These are phyloP conservation scores for Dipteronia dyeriana DNA, from an alignment of 345 rosid species.

Conservation along the genomic window DNA sequence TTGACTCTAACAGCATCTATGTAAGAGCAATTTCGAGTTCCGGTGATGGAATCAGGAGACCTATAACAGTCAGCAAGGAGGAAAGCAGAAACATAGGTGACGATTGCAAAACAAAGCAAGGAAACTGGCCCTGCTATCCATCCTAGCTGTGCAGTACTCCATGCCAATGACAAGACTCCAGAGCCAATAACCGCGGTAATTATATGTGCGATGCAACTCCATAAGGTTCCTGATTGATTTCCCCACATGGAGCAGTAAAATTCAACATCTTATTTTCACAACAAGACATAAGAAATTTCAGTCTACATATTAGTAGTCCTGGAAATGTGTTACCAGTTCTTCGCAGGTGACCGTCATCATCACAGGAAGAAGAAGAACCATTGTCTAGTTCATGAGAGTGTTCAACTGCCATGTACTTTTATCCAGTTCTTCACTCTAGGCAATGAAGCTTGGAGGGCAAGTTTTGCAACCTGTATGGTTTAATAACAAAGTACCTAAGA, in stretches of 20 bases:
- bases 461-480: slow-evolving; percentile 15
- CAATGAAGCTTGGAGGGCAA: slow-evolving; percentile 2
- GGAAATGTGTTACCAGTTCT: slow-evolving; percentile 43
- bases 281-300: background rate
- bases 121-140: slow-evolving; percentile 66
- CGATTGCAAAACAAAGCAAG: slow-evolving; percentile 48
- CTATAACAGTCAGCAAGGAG: slow-evolving; percentile 64
- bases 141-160: slow-evolving; percentile 68
- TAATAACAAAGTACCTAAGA: slow-evolving; percentile 18
- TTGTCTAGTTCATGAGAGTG: slow-evolving; percentile 29
- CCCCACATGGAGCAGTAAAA: slow-evolving; percentile 7
- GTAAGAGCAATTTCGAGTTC: slow-evolving; percentile 43
- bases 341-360: slow-evolving; percentile 43
- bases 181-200: slow-evolving; percentile 53
- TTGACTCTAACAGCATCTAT: slow-evolving; percentile 45
- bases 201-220: slow-evolving; percentile 53
- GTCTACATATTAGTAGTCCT: slow-evolving; percentile 4
- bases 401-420: slow-evolving; percentile 33
- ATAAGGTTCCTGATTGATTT: slow-evolving; percentile 47
- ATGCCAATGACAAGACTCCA: slow-evolving; percentile 64
- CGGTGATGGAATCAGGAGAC: slow-evolving; percentile 43
- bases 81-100: slow-evolving; percentile 49
- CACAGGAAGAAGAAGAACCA: slow-evolving; percentile 4
- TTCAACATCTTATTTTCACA: slow-evolving; percentile 10
- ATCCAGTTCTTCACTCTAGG: slow-evolving; percentile 11